phyloP scores from a whole-genome alignment of 2,329 filamentous ascomycete species.

The Mycosphaerella sp. region DNA sequence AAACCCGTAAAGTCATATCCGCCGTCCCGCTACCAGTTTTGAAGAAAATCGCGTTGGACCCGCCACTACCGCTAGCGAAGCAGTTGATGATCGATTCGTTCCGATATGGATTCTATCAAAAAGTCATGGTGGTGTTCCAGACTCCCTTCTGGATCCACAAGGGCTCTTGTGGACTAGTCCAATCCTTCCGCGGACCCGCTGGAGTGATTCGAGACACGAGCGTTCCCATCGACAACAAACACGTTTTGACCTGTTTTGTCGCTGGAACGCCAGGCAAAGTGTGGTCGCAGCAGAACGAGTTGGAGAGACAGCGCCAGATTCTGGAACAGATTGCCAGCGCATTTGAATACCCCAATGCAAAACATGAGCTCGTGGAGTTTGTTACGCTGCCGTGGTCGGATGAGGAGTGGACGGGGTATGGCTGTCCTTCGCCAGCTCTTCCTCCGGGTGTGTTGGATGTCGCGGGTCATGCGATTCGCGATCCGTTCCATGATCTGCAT shows the following conservation, averaged over 20 bases:
- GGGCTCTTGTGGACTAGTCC: constrained; percentile 42
- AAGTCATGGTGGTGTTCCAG: constrained; percentile 45
- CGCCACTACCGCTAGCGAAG: constrained; percentile 41
- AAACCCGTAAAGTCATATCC: constrained; percentile 43
- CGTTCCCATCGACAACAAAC: constrained; percentile 16
- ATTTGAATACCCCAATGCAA: constrained; percentile 21
- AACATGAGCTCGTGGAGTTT: constrained; percentile 19
- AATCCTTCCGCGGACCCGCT: constrained; percentile 44
- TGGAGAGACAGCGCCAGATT: constrained; percentile 29
- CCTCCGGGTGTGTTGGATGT: constrained; percentile 17
- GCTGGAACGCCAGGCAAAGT: constrained; percentile 33
- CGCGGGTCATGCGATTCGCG: constrained; percentile 15
- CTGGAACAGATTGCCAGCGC: constrained; percentile 33
- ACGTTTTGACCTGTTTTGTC: constrained; percentile 38
- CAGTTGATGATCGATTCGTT: constrained; percentile 34
- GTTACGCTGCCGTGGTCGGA: constrained; percentile 31
- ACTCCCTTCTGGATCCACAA: constrained; percentile 42
- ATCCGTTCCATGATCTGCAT: constrained; percentile 38
- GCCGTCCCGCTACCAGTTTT: constrained; percentile 44
- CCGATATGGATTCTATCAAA: constrained; percentile 45
- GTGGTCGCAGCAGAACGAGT: constrained; percentile 29
- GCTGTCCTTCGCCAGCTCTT: constrained; percentile 21
- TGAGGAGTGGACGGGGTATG: constrained; percentile 23
- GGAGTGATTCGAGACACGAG: constrained; percentile 43
- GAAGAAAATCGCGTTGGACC: constrained; percentile 43